Evolutionary conservation across 2,329 filamentous ascomycete species (phyloP), one percentile per base, ranked within the genome.

Genomic region (Phymatotrichopsis omnivora): DNA sequence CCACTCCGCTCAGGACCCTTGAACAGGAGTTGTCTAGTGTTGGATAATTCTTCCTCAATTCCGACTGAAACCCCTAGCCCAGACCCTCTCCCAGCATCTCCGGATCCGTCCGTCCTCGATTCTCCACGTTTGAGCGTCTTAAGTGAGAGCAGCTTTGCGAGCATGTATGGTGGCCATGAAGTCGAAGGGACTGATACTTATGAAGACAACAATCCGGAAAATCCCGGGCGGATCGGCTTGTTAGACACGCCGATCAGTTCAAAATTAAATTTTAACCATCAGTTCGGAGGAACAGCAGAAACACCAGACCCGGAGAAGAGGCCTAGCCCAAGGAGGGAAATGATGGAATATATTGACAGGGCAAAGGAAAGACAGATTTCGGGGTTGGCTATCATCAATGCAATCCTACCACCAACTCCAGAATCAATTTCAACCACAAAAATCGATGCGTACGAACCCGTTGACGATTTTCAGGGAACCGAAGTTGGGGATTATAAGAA

Each of bases 131-230:
- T 81, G 38, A 81, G 78, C 53, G 67, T 80, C 10, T 61, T 82
- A 51, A 81, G 77, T 53, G 76, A 81, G 60, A 80, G 76, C 58
- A 81, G 77, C 0, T 80, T 82, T 55, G 55, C 73, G 17, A 81
- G 77, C 54, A 66, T 82, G 0, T 82, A 82, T 44, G 77, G 76
- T 31, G 35, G 28, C 5, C 34, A 25, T 14, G 33, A 29, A 7
- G 47, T 28, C 11, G 24, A 28, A 25, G 14, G 12, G 22, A 23
- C 38, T 10, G 39, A 36, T 19, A 27, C 16, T 17, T 48, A 25
- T 17, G 39, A 32, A 20, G 45, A 36, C 20, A 17, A 49, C 6
- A 23, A 31, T 14, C 27, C 17, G 17, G 33, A 23, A 7, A 30
- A 38, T 32, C 24, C 47, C 14, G 35, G 41, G 14, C 17, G 22